Evolutionary conservation across 2,329 filamentous ascomycete genomes (phyloP).

Genomic region (Penicillium sclerotiorum): DNA sequence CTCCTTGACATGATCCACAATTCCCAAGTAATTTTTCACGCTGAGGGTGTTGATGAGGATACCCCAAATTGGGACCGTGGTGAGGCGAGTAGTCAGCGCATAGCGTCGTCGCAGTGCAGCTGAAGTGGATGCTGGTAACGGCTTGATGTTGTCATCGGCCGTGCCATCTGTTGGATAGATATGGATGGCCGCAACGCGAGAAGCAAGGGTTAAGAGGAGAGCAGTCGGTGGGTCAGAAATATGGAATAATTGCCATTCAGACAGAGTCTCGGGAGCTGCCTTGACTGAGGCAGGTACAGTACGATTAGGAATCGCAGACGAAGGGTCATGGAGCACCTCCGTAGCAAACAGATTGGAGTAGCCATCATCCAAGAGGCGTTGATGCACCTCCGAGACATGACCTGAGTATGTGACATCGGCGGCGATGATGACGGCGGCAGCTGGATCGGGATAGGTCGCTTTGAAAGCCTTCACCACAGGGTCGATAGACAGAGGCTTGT

Average conservation of each 20-base stretch:
- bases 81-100: slow-evolving; percentile 77
- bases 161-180: slow-evolving; percentile 67
- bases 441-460: slow-evolving; percentile 66
- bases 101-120: slow-evolving; percentile 78
- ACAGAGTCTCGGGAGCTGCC: slow-evolving; percentile 54
- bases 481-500: slow-evolving; percentile 66
- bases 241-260: slow-evolving; percentile 78
- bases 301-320: slow-evolving; percentile 81
- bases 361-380: slow-evolving; percentile 61
- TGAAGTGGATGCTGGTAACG: slow-evolving; percentile 55
- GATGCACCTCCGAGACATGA: slow-evolving; percentile 65
- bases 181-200: slow-evolving; percentile 75
- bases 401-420: slow-evolving; percentile 86
- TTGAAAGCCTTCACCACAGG: slow-evolving; percentile 64
- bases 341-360: slow-evolving; percentile 73
- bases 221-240: slow-evolving; percentile 78
- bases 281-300: slow-evolving; percentile 60
- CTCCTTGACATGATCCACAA: slow-evolving; percentile 71
- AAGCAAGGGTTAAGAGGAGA: slow-evolving; percentile 83
- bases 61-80: slow-evolving; percentile 81
- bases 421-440: slow-evolving; percentile 73
- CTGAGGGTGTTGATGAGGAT: slow-evolving; percentile 95
- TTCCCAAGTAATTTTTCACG: slow-evolving; percentile 84
- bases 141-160: slow-evolving; percentile 35
- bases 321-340: slow-evolving; percentile 73